phyloP scores from a whole-genome alignment of 2,329 filamentous ascomycete genomes.

The Aspergillus nomiae region DNA sequence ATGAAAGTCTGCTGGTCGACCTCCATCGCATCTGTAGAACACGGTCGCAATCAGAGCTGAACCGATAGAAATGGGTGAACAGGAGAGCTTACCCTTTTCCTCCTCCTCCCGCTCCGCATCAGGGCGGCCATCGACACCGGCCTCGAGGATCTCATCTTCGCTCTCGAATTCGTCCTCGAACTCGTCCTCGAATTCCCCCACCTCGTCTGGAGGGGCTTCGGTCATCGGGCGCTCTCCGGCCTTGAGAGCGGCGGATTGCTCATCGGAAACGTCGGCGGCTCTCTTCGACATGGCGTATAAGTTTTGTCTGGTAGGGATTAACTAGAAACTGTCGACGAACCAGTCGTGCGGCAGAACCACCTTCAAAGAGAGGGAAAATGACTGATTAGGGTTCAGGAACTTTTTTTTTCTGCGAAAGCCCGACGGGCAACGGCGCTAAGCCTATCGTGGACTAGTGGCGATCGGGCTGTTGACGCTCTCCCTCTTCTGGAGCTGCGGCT shows the following conservation, averaged over 20 bases:
- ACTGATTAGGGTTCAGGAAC: constrained; percentile 24
- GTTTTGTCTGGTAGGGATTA: neutral
- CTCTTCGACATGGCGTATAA: constrained; percentile 60
- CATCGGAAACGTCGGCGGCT: constrained; percentile 55
- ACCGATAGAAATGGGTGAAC: neutral
- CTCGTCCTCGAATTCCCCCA: constrained; percentile 70
- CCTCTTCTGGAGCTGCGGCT: constrained; percentile 19
- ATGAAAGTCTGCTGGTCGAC: constrained; percentile 95
- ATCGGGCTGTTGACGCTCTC: constrained; percentile 23
- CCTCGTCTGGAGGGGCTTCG: constrained; percentile 53
- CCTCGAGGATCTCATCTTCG: constrained; percentile 89
- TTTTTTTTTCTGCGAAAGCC: constrained; percentile 36
- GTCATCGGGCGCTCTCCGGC: constrained; percentile 61
- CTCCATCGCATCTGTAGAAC: constrained; percentile 72
- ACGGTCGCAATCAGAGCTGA: constrained; percentile 18
- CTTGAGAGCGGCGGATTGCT: constrained; percentile 58
- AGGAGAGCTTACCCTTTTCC: constrained; percentile 60
- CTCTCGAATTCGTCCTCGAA: constrained; percentile 97
- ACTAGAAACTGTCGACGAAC: constrained; percentile 19
- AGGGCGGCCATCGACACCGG: constrained; percentile 87
- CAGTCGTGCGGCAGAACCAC: constrained; percentile 24
- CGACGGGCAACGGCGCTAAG: constrained; percentile 27
- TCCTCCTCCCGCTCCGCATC: constrained; percentile 93
- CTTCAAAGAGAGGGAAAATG: constrained; percentile 11
- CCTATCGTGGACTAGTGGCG: constrained; percentile 38